Evolutionary conservation across 495 filamentous ascomycete genomes (phyloP).

Genomic region (Trichoderma orchidacearum): DNA sequence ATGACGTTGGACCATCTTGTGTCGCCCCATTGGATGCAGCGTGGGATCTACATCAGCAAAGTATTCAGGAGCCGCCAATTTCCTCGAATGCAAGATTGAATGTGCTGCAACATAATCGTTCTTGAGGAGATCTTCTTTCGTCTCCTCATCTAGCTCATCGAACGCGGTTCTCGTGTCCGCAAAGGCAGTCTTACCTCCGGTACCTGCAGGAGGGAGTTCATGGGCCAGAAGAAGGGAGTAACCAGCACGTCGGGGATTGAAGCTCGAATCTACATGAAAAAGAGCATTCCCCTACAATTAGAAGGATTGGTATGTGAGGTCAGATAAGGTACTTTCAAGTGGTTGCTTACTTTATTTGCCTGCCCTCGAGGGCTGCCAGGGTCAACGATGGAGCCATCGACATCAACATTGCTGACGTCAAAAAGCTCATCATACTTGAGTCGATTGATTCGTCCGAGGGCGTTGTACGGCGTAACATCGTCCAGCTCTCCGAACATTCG

Average conservation of each 20-base stretch:
- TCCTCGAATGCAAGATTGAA: slow-evolving; percentile 39
- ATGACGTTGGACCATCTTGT: slow-evolving; percentile 37
- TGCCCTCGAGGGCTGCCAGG: slow-evolving; percentile 24
- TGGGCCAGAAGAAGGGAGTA: slow-evolving; percentile 40
- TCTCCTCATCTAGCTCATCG: slow-evolving; percentile 27
- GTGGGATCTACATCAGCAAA: slow-evolving; percentile 34
- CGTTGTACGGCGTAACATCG: slow-evolving; percentile 40
- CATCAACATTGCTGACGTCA: slow-evolving; percentile 44
- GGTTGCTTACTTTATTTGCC: background rate
- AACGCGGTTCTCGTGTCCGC: slow-evolving; percentile 43
- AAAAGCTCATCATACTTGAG: slow-evolving; percentile 63
- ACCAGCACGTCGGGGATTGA: slow-evolving; percentile 44
- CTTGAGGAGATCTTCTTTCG: slow-evolving; percentile 23
- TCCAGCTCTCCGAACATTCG: slow-evolving; percentile 42
- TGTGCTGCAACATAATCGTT: slow-evolving; percentile 40
- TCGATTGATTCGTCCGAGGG: slow-evolving; percentile 15
- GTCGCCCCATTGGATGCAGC: slow-evolving; percentile 29
- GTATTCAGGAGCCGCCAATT: slow-evolving; percentile 34
- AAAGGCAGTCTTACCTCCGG: slow-evolving; percentile 43
- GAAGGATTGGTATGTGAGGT: background rate
- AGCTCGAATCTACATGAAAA: slow-evolving; percentile 47
- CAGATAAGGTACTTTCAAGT: background rate
- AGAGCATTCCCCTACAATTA: slow-evolving; percentile 36
- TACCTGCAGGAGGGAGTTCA: slow-evolving; percentile 33
- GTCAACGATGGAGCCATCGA: slow-evolving; percentile 23